phyloP scores from a whole-genome alignment of 495 filamentous ascomycete species.

The Astrothelium macrocarpum region DNA sequence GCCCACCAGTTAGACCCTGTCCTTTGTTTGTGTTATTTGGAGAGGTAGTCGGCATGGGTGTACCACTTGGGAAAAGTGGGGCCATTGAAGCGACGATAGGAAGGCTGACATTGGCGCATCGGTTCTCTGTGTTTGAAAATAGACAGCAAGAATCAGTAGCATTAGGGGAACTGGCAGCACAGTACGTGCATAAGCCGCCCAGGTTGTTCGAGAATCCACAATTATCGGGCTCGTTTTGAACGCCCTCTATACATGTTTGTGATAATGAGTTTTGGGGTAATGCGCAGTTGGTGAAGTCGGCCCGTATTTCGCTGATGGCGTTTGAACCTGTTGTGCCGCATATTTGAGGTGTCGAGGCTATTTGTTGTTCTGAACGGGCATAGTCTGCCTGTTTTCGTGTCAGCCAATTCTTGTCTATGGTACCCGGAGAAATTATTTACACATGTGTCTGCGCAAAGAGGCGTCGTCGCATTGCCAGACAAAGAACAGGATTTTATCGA shows the following conservation, averaged over 20 bases:
- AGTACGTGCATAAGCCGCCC: constrained; percentile 79
- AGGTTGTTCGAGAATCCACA: constrained; percentile 82
- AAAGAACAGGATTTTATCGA: constrained; percentile 66
- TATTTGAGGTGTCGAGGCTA: constrained; percentile 61
- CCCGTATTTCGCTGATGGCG: constrained; percentile 68
- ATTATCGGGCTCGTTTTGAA: constrained; percentile 71
- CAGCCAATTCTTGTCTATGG: constrained; percentile 6
- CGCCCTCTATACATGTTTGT: constrained; percentile 62
- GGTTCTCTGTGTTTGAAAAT: constrained; percentile 58
- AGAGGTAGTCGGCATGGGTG: constrained; percentile 35
- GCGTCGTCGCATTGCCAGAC: constrained; percentile 50
- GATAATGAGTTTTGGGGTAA: constrained; percentile 69
- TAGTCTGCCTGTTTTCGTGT: constrained; percentile 54
- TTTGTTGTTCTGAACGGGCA: constrained; percentile 78
- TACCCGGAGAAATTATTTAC: constrained; percentile 42
- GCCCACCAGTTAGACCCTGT: constrained; percentile 70
- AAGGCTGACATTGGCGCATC: constrained; percentile 64
- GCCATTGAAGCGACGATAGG: constrained; percentile 50
- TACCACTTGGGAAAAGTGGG: constrained; percentile 35
- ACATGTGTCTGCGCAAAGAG: constrained; percentile 86
- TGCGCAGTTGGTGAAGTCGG: constrained; percentile 87
- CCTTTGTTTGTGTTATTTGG: constrained; percentile 32
- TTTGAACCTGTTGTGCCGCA: constrained; percentile 55
- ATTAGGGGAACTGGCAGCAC: constrained; percentile 69
- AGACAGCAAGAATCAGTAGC: constrained; percentile 93